Evolutionary conservation across 305 asterid species (phyloP).

Genomic region (Fraxinus sp.): DNA sequence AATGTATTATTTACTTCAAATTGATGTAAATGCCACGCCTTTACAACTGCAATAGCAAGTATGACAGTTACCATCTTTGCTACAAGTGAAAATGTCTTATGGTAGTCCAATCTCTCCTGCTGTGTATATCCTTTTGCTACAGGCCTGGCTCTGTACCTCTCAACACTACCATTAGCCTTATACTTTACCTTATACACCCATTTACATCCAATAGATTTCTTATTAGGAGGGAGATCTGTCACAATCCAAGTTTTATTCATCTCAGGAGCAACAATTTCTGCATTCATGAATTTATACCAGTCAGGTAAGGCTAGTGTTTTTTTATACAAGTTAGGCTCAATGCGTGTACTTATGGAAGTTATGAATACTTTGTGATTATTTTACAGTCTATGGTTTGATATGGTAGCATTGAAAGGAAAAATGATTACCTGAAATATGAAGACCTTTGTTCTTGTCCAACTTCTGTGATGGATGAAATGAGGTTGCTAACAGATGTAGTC

Average conservation of each 20-base stretch:
- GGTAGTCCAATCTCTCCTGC: background rate
- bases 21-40: background rate
- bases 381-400: background rate
- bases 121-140: background rate
- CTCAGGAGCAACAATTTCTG: background rate
- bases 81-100: background rate
- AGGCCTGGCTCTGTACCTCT: background rate
- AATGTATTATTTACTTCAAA: background rate
- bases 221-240: background rate
- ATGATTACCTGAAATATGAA: background rate
- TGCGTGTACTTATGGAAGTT: background rate
- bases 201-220: background rate
- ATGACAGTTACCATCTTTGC: background rate
- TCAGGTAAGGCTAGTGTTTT: background rate
- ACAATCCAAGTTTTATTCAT: background rate
- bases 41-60: background rate
- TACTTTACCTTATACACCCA: too few relatives aligned
- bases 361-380: background rate
- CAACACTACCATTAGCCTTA: background rate
- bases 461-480: background rate
- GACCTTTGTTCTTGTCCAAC: background rate
- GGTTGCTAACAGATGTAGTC: background rate
- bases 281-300: background rate
- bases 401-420: background rate
- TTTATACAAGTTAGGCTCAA: background rate